Percentiles rank a stretch among this genome's conserved stretches.
Conservation (phyloP, 306 rosid species). For the Morella rubra region DNA sequence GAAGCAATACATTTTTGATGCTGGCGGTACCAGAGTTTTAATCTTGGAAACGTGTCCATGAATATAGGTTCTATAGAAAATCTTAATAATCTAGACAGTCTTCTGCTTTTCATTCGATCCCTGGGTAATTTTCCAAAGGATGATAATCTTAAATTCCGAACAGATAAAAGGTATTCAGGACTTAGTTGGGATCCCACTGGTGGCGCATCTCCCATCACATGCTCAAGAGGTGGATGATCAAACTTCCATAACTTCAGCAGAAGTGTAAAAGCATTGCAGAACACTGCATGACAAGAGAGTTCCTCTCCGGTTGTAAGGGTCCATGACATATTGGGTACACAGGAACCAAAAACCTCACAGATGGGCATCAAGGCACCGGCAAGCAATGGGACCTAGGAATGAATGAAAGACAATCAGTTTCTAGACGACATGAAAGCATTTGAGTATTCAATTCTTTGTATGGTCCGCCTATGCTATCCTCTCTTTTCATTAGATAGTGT, state of each 20-base stretch:
- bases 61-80: constrained; percentile 53
- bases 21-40: constrained; percentile 76
- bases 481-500: not conserved
- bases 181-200: constrained; percentile 64
- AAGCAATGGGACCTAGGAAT: constrained; percentile 80
- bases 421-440: constrained; percentile 19
- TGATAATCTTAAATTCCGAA: constrained; percentile 62
- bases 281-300: constrained; percentile 71
- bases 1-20: constrained; percentile 89
- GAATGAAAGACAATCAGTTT: constrained; percentile 33
- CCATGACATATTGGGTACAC: constrained; percentile 52
- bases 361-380: constrained; percentile 75
- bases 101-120: constrained; percentile 52
- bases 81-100: constrained; percentile 51
- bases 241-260: constrained; percentile 84
- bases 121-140: constrained; percentile 51
- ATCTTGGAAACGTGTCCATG: constrained; percentile 77
- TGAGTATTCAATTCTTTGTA: not conserved
- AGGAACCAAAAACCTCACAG: constrained; percentile 84
- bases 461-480: not conserved
- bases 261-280: constrained; percentile 84
- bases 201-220: constrained; percentile 57
- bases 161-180: constrained; percentile 82
- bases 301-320: constrained; percentile 63
- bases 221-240: constrained; percentile 69